Percentiles rank a stretch among this genome's conserved stretches.
These are phyloP conservation scores for Murraya koenigii DNA, from an alignment of 345 rosid genomes.

Conservation along the genomic window DNA sequence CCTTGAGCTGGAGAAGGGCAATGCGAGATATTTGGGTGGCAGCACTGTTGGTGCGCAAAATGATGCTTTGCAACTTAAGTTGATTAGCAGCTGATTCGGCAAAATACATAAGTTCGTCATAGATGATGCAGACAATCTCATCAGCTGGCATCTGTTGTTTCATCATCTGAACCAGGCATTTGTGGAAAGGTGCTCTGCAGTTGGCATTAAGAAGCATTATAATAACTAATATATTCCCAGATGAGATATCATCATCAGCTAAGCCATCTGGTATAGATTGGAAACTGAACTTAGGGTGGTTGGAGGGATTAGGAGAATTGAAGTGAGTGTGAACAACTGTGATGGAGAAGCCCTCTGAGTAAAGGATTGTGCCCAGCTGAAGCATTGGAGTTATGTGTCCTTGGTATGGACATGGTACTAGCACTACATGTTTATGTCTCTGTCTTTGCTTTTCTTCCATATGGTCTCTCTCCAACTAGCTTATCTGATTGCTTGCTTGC, in stretches of 20 bases:
- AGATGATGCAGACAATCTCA: slow-evolving; percentile 40
- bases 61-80: slow-evolving; percentile 39
- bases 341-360: slow-evolving; percentile 56
- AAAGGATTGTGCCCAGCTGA: slow-evolving; percentile 57
- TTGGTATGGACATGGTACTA: slow-evolving; percentile 61
- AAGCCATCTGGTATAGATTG: slow-evolving; percentile 28
- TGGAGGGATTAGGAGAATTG: slow-evolving; percentile 38
- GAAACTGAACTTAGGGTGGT: slow-evolving; percentile 40
- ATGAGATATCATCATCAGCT: background rate
- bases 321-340: slow-evolving; percentile 42
- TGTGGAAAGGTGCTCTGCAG: slow-evolving; percentile 30
- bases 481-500: background rate
- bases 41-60: slow-evolving; percentile 31
- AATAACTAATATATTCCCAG: slow-evolving; percentile 16
- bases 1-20: slow-evolving; percentile 10
- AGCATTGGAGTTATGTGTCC: slow-evolving; percentile 77
- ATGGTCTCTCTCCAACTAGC: background rate
- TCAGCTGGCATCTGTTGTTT: background rate
- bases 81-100: slow-evolving; percentile 33
- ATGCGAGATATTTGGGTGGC: slow-evolving; percentile 1
- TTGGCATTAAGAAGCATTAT: slow-evolving; percentile 30
- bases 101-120: slow-evolving; percentile 47
- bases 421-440: slow-evolving; percentile 21
- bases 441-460: background rate
- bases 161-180: slow-evolving; percentile 23